Base-by-base conservation (phyloP, 768 basidiomycete genomes). In the Sarcomyxa edulis region DNA sequence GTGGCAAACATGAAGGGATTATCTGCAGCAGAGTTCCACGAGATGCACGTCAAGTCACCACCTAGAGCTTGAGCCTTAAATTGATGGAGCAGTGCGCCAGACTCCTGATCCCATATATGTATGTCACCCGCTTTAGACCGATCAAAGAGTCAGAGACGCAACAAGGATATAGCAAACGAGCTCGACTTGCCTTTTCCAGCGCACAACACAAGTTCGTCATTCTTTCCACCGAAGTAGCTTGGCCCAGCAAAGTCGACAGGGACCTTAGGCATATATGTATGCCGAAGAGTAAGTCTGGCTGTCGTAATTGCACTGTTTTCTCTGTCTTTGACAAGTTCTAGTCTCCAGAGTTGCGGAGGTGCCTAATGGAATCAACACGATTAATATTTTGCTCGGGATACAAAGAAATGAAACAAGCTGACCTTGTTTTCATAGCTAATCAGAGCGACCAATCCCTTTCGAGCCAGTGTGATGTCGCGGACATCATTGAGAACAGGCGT, bases 31-130 rank as follows among this genome's bases (percentile, higher is more conserved):
- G 73, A 75, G 51, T 86, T 90, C 85, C 87, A 90, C 10, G 84
- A 83, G 27, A 89, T 74, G 44, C 83, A 84, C 7, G 88, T 89
- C 42, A 90, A 52, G 51, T 88, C 85, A 18, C 81, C 82, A 3
- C 76, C 72, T 21, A 74, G 69, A 10, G 63, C 65, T 51, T 79
- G 81, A 20, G 78, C 71, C 10, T 72, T 76, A 47, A 91, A 70
- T 45, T 79, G 72, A 45, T 87, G 85, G 3, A 91, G 65, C 1
- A 87, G 62, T 6, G 76, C 69, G 5, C 75, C 88, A 8, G 82
- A 83, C 59, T 89, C 85, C 43, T 79, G 76, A 50, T 91, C 88
- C 88, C 88, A 91, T 9, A 90, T 84, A 51, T 86, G 81, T 10
- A 91, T 80, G 49, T 88, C 84, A 4, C 88, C 88, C 44, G 74